Evolutionary conservation across 2,329 filamentous ascomycete genomes (phyloP).

Genomic region (Cytospora piceae): DNA sequence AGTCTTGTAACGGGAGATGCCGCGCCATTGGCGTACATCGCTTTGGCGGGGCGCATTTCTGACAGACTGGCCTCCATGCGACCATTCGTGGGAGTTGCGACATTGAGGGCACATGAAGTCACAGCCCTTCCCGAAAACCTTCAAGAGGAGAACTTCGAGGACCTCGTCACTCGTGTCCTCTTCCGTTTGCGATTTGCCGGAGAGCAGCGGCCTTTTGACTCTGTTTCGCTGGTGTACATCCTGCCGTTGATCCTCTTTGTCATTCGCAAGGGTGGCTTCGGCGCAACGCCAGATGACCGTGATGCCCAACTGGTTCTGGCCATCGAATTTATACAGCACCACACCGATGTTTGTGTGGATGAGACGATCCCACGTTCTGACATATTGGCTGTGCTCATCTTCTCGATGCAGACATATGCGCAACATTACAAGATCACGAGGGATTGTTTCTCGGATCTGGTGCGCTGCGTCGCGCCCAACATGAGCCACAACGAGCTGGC

Average conservation of each 20-base stretch:
- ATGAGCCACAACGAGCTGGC: constrained; percentile 73
- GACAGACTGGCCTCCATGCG: constrained; percentile 75
- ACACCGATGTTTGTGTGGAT: constrained; percentile 79
- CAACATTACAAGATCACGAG: constrained; percentile 96
- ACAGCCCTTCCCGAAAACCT: constrained; percentile 73
- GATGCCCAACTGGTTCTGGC: constrained; percentile 90
- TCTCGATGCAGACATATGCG: constrained; percentile 83
- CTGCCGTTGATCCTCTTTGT: constrained; percentile 81
- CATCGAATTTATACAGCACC: constrained; percentile 85
- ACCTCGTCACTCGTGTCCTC: constrained; percentile 83
- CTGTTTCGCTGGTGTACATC: constrained; percentile 84
- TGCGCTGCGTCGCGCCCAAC: constrained; percentile 81
- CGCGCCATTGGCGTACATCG: constrained; percentile 77
- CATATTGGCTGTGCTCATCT: constrained; percentile 72
- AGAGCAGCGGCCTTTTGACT: constrained; percentile 92
- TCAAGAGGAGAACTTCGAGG: constrained; percentile 78
- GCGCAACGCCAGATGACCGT: constrained; percentile 71
- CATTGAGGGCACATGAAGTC: constrained; percentile 76
- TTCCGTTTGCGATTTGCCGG: constrained; percentile 89
- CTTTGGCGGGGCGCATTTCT: constrained; percentile 76
- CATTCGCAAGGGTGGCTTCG: constrained; percentile 78
- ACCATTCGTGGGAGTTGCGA: constrained; percentile 85
- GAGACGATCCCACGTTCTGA: constrained; percentile 75
- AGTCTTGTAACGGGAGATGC: constrained; percentile 80
- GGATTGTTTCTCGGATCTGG: constrained; percentile 86